Evolutionary conservation across 371 early-diverging fungal species (phyloP).

Genomic region (Sanchytrium tribonematis): DNA sequence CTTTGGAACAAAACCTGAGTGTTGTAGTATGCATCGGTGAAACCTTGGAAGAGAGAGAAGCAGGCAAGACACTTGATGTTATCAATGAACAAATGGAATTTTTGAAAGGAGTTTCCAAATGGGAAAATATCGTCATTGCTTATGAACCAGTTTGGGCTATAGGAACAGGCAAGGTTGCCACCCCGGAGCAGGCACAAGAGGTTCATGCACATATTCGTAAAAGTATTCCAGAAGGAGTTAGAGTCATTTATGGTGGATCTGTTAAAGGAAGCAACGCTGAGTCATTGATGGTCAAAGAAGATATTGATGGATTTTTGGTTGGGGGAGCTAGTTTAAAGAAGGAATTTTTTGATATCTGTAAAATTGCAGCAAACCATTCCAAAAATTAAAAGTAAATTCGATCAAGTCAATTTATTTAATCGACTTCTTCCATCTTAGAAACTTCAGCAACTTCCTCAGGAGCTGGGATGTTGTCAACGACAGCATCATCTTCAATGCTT

Average conservation of each 20-base stretch:
- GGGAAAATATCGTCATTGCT: conserved; percentile 84
- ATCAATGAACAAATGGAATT: conserved; percentile 67
- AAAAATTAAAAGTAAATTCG: no score
- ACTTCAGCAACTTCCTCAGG: conserved; percentile 39
- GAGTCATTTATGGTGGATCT: conserved; percentile 94
- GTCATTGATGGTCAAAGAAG: conserved; percentile 28
- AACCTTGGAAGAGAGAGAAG: conserved; percentile 71
- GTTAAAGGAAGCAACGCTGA: conserved; percentile 64
- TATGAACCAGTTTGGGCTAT: conserved; percentile 99
- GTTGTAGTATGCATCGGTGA: conserved; percentile 96
- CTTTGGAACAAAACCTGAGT: conserved; percentile 55
- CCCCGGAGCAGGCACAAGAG: conserved; percentile 88
- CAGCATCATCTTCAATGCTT: conserved; percentile 41
- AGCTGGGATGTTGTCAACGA: conserved; percentile 32
- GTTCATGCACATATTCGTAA: conserved; percentile 63
- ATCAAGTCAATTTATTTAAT: conserved; percentile 33
- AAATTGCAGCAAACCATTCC: no score
- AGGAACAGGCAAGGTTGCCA: conserved; percentile 95
- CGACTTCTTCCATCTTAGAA: conserved; percentile 90
- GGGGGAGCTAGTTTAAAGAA: conserved; percentile 86
- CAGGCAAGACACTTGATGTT: conserved; percentile 50
- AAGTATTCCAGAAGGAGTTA: conserved; percentile 55
- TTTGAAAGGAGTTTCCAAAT: conserved; percentile 22
- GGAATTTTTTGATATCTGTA: conserved; percentile 13
- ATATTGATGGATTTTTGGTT: conserved; percentile 96